Conservation (phyloP, 2,329 filamentous ascomycete genomes). For the Thelonectria discophora region DNA sequence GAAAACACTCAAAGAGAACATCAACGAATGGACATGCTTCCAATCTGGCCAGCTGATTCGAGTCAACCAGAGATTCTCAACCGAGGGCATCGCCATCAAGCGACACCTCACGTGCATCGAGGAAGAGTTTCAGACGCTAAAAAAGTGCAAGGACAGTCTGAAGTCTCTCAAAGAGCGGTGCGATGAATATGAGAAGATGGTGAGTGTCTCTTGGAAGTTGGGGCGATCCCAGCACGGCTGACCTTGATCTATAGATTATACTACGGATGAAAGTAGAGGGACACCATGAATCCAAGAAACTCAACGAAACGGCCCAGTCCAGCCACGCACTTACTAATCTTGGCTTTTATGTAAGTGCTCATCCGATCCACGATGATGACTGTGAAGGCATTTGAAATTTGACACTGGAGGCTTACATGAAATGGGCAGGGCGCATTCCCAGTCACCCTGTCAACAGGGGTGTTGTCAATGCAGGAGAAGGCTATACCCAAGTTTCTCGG, state of each 20-base stretch:
- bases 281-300: background rate
- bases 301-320: background rate
- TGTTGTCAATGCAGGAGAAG: slow-evolving; percentile 30
- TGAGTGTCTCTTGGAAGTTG: too few relatives aligned
- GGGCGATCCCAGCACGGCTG: too few relatives aligned
- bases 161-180: too few relatives aligned
- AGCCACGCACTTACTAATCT: background rate
- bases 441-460: slow-evolving; percentile 4
- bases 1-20: background rate
- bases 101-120: too few relatives aligned
- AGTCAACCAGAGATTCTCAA: background rate
- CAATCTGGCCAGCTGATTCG: background rate
- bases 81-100: too few relatives aligned
- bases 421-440: slow-evolving; percentile 8
- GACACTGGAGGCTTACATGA: too few relatives aligned
- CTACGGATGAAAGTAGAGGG: background rate
- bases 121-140: too few relatives aligned
- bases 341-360: background rate
- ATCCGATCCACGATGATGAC: too few relatives aligned
- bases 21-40: background rate
- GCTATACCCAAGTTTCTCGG: slow-evolving; percentile 20
- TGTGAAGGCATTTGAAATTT: too few relatives aligned
- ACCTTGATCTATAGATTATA: background rate
- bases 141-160: too few relatives aligned
- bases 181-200: too few relatives aligned